A percentile compares a stretch with the other conserved stretches of the same genome.
Conservation (phyloP, 257 asterid genomes). For the Solanum lycopersicoides region DNA sequence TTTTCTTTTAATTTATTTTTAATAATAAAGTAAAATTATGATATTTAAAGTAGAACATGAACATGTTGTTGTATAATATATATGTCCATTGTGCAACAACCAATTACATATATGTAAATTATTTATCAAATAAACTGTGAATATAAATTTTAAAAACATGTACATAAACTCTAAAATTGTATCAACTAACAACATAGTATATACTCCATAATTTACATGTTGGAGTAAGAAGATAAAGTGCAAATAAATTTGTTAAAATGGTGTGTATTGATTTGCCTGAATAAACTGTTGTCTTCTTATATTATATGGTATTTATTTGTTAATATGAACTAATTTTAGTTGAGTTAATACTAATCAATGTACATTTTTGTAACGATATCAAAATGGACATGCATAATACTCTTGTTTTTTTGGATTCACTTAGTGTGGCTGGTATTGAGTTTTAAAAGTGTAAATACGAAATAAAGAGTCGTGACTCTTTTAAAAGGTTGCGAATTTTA, state of each 20-base stretch:
- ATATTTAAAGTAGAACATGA: slow-evolving; percentile 6
- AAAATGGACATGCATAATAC: neutral
- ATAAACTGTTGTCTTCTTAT: neutral
- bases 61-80: slow-evolving; percentile 22
- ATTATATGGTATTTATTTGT: neutral
- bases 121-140: too few relatives aligned
- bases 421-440: neutral
- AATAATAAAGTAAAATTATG: neutral
- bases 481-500: neutral
- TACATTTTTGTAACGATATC: neutral
- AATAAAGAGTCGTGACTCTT: too few relatives aligned
- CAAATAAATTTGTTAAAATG: neutral
- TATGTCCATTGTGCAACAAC: slow-evolving; percentile 17
- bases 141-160: neutral
- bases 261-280: neutral
- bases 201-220: neutral
- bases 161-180: neutral
- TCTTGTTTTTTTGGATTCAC: neutral
- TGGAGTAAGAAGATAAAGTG: neutral
- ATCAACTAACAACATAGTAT: neutral
- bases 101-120: neutral
- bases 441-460: too few relatives aligned
- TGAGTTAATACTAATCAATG: neutral
- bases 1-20: neutral
- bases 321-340: neutral